Base-by-base conservation (phyloP, 805 yeast species). In the Candida cerambycidarum region DNA sequence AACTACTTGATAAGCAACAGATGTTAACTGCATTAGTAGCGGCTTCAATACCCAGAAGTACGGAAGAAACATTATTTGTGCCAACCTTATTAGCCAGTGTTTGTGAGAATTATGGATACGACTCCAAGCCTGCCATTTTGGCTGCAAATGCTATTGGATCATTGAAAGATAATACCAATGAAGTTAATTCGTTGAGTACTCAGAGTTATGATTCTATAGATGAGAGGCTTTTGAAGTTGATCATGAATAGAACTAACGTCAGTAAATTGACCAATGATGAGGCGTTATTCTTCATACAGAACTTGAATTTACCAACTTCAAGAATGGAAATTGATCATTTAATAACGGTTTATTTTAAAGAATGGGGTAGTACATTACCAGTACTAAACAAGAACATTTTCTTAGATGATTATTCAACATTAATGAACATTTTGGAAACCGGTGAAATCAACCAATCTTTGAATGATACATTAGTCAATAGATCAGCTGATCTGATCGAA, bases 351-450 rank as follows among this genome's bases (percentile, higher is more conserved):
- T 89, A 77, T 57, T 89, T 88, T 62, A 81, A 79, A 47, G 83
- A 84, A 44, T 89, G 96, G 95, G 83, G 85, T 21, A 71, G 76
- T 18, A 62, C 79, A 4, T 68, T 83, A 16, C 95, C 96, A 0
- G 70, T 87, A 12, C 56, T 89, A 41, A 87, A 86, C 58, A 79
- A 80, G 48, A 77, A 77, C 32, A 73, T 79, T n/a, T 89, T 89
- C 54, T 68, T 83, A 56, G 65, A 68, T 16, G 78, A 79, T 48
- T 88, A 85, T 57, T 53, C 69, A 19, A 64, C 61, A 19, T 71
- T 82, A 36, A 63, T 67, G 16, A 63, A 66, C 36, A 62, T 79
- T 13, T 54, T 80, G 21, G 84, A 79, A 46, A 51, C 43, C 29
- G 48, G 48, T 10, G 15, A 21, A 16, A 18, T 53, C 29, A 25